Conservation (phyloP, 345 rosid genomes). For the Citrus sp. region DNA sequence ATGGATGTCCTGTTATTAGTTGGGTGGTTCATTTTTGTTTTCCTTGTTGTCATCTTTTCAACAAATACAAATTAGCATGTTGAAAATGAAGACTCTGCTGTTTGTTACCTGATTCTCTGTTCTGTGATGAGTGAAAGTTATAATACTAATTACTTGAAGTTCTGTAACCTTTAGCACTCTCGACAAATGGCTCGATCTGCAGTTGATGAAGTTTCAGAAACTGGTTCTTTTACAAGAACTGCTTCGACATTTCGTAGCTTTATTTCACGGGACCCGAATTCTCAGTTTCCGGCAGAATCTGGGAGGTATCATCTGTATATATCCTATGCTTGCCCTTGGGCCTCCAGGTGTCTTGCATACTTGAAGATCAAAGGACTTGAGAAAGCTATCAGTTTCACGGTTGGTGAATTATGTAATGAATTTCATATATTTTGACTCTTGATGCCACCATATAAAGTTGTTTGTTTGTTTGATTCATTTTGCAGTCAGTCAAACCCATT, state of each 20-base stretch:
- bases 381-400: slow-evolving; percentile 73
- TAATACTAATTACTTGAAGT: background rate
- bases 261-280: slow-evolving; percentile 51
- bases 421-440: background rate
- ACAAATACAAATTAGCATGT: background rate
- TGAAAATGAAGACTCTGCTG: background rate
- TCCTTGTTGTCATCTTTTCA: background rate
- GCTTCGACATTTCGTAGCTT: slow-evolving; percentile 83
- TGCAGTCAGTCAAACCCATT: slow-evolving; percentile 72
- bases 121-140: background rate
- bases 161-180: slow-evolving; percentile 21
- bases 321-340: slow-evolving; percentile 98
- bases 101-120: background rate
- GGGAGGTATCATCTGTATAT: slow-evolving; percentile 93
- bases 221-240: slow-evolving; percentile 73
- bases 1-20: background rate
- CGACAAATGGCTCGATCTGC: slow-evolving; percentile 74
- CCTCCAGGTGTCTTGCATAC: slow-evolving; percentile 79
- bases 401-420: slow-evolving; percentile 24
- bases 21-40: background rate
- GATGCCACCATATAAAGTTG: background rate
- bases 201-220: slow-evolving; percentile 63
- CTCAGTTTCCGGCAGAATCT: slow-evolving; percentile 74
- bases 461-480: slow-evolving; percentile 6
- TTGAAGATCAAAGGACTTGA: slow-evolving; percentile 86